phyloP scores from a whole-genome alignment of 106 monocot species.

The Phalaenopsis aphrodite region DNA sequence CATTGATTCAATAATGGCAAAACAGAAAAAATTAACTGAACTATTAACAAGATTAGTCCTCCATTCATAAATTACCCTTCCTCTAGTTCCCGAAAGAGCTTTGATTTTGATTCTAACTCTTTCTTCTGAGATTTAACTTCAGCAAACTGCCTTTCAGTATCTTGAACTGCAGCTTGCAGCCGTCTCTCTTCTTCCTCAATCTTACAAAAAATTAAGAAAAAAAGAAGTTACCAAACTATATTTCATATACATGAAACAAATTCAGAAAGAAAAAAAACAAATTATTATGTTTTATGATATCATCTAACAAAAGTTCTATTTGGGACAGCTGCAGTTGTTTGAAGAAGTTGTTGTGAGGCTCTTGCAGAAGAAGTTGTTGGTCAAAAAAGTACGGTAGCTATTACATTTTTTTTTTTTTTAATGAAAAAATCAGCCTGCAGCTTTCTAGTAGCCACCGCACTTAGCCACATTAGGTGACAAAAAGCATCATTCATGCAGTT shows the following conservation, averaged over 20 bases:
- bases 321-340: no score
- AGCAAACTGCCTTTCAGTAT: constrained; percentile 61
- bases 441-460: no score
- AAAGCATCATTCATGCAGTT: no score
- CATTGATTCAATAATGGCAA: background rate
- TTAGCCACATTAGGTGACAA: no score
- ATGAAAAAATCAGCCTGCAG: no score
- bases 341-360: no score
- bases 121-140: constrained; percentile 60
- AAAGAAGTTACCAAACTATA: background rate
- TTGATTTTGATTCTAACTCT: constrained; percentile 69
- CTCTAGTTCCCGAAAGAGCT: constrained; percentile 64
- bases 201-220: constrained; percentile 21
- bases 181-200: constrained; percentile 81
- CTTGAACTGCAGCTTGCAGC: constrained; percentile 65
- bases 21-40: background rate
- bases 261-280: background rate
- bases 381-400: no score
- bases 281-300: background rate
- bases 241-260: constrained; percentile 3
- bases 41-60: background rate
- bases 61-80: constrained; percentile 34
- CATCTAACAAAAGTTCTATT: background rate
- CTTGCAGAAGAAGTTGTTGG: no score
- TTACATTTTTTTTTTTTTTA: no score